These are phyloP conservation scores for Lecanicillium sp. DNA, from an alignment of 2,329 filamentous ascomycete genomes.

Conservation along the genomic window DNA sequence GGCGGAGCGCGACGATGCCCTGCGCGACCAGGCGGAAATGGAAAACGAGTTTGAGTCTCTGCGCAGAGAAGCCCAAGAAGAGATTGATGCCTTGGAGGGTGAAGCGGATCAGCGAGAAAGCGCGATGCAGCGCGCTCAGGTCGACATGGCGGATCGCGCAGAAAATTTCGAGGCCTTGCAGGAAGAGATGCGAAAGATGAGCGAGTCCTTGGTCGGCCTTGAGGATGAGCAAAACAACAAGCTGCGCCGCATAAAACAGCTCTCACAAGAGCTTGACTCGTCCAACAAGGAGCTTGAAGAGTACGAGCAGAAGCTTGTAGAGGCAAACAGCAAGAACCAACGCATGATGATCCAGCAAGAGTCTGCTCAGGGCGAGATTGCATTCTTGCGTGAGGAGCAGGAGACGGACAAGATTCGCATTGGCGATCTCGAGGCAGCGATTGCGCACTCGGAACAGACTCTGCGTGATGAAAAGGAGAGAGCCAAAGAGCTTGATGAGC, in stretches of 20 bases:
- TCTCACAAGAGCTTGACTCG: conserved; percentile 76
- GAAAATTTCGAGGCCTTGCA: conserved; percentile 92
- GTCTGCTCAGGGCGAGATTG: conserved; percentile 85
- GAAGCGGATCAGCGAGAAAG: conserved; percentile 66
- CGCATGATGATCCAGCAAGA: conserved; percentile 86
- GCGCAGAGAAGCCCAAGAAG: conserved; percentile 55
- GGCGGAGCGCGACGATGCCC: conserved; percentile 76
- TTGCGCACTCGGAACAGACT: conserved; percentile 70
- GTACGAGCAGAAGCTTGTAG: conserved; percentile 74
- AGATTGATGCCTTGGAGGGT: conserved; percentile 59
- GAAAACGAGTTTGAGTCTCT: conserved; percentile 55
- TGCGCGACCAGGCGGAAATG: conserved; percentile 55
- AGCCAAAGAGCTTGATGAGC: conserved; percentile 61
- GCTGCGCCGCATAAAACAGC: conserved; percentile 67
- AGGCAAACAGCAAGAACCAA: conserved; percentile 81
- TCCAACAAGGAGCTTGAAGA: conserved; percentile 82
- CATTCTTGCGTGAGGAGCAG: conserved; percentile 92
- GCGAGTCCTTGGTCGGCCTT: conserved; percentile 74
- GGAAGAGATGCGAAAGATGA: conserved; percentile 86
- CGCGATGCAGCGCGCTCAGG: conserved; percentile 61
- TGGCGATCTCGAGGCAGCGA: conserved; percentile 77
- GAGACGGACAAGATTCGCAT: conserved; percentile 98
- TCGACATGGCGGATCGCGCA: conserved; percentile 65
- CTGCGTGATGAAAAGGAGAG: conserved; percentile 82
- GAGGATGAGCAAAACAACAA: conserved; percentile 86